A percentile compares a stretch with the other conserved stretches of the same genome.
These are phyloP conservation scores for Sanghuangporus baumii DNA, from an alignment of 1,284 basidiomycete genomes.

Conservation along the genomic window DNA sequence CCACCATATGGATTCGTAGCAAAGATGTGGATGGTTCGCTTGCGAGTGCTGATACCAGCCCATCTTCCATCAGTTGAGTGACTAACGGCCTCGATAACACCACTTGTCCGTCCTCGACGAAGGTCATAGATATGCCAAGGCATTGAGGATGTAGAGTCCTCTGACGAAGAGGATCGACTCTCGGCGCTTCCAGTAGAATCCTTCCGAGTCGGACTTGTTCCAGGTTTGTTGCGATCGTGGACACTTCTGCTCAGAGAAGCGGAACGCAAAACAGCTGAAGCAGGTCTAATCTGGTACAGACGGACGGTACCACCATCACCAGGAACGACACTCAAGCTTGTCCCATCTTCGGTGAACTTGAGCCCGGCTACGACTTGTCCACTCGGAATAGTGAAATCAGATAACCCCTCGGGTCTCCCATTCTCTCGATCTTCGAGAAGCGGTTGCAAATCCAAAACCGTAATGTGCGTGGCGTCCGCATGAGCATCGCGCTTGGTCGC, in stretches of 20 bases:
- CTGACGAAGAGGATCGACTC: conserved; percentile 19
- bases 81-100: conserved; percentile 51
- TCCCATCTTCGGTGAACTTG: conserved; percentile 57
- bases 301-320: conserved; percentile 57
- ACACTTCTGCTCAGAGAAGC: conserved; percentile 8
- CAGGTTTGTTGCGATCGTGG: conserved; percentile 7
- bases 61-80: conserved; percentile 65
- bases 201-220: conserved; percentile 8
- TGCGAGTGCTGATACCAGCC: conserved; percentile 62
- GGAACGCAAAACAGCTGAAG: conserved; percentile 20
- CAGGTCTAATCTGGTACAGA: conserved; percentile 46
- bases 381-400: conserved; percentile 43
- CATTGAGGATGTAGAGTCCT: conserved; percentile 18
- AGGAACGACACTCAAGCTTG: conserved; percentile 48
- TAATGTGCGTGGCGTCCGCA: conserved; percentile 31
- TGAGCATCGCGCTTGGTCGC: not conserved
- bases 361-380: conserved; percentile 48
- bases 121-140: conserved; percentile 67
- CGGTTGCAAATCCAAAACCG: conserved; percentile 48
- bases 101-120: conserved; percentile 65
- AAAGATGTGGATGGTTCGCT: conserved; percentile 68
- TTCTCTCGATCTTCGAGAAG: conserved; percentile 26
- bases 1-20: conserved; percentile 75
- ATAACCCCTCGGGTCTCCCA: conserved; percentile 30
- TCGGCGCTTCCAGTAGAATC: conserved; percentile 8